phyloP scores from a whole-genome alignment of 805 yeast genomes.

The Nakazawaea pomicola region DNA sequence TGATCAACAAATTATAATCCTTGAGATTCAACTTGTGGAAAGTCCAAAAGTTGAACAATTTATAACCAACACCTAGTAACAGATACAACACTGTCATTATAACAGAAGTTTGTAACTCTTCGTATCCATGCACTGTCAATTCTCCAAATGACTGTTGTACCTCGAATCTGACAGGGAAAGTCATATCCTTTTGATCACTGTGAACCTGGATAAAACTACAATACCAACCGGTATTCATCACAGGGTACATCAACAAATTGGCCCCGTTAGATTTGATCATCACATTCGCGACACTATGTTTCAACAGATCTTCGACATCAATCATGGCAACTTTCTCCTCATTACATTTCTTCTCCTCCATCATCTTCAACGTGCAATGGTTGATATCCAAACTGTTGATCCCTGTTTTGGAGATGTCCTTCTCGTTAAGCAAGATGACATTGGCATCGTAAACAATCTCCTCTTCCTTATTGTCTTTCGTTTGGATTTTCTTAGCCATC shows the following conservation, averaged over 20 bases:
- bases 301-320: constrained; percentile 6
- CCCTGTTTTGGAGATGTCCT: constrained; percentile 1
- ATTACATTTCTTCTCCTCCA: constrained; percentile 9
- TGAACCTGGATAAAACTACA: constrained; percentile 11
- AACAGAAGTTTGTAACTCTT: constrained; percentile 10
- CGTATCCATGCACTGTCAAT: constrained; percentile 11
- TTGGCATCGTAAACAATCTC: constrained; percentile 9
- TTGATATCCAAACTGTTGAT: constrained; percentile 5
- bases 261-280: constrained; percentile 3
- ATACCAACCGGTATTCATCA: constrained; percentile 11
- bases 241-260: constrained; percentile 7
- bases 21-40: constrained; percentile 3
- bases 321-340: constrained; percentile 8
- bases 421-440: constrained; percentile 10
- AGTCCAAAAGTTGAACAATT: constrained; percentile 2
- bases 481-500: constrained; percentile 1
- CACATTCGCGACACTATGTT: constrained; percentile 5
- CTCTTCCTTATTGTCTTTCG: not conserved
- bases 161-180: constrained; percentile 8
- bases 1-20: constrained; percentile 7
- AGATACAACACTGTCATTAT: not conserved
- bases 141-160: constrained; percentile 13
- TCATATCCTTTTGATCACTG: not conserved
- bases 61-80: too few species aligned
- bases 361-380: constrained; percentile 12